Evolutionary conservation across 2,329 filamentous ascomycete species (phyloP), one percentile per base, ranked within the genome.

Genomic region (Conoideocrella luteorostrata): DNA sequence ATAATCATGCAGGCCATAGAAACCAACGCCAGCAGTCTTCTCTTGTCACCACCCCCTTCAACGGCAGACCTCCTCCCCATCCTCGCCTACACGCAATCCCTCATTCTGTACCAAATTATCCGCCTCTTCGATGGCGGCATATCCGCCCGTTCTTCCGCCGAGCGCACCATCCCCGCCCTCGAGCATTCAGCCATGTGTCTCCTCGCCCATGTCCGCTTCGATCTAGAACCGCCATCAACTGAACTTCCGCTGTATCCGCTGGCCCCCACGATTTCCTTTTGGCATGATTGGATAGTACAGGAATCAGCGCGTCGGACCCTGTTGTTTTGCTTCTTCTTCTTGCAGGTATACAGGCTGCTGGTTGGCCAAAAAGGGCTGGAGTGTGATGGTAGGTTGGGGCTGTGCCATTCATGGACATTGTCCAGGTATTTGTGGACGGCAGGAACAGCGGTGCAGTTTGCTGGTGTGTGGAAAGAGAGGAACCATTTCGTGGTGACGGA

Each of bases 241-340:
- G 43, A 58, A 0, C 47, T 69, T 5, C 56, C 56, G 7, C 39
- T 62, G 13, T 59, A 59, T 45, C 60, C 68, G 0, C 52, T 75
- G 4, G 64, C 63, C 9, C 60, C 65, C 0, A 65, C 67, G 2
- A 64, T 61, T 15, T 50, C 61, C 0, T 72, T 72, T 35, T 80
- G 75, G 75, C 55, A 59, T 7, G 60, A 64, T 2, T 80, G 72
- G 71, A 58, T 75, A 3, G 61, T 77, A 17, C 66, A 75, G 10
- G 76, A 80, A 52, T 77, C 74, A 0, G 61, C 69, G 1, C 66
- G 75, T 3, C 69, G 76, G 13, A 79, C 75, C 0, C 60, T 73
- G 0, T 57, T 79, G 2, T 60, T 73, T 11, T 55, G 67, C 0
- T 71, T 71, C 48, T 75, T 72, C 34, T 64, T 77, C 41, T 41